phyloP scores from a whole-genome alignment of 2,329 filamentous ascomycete genomes.

The Catunica adiposa region DNA sequence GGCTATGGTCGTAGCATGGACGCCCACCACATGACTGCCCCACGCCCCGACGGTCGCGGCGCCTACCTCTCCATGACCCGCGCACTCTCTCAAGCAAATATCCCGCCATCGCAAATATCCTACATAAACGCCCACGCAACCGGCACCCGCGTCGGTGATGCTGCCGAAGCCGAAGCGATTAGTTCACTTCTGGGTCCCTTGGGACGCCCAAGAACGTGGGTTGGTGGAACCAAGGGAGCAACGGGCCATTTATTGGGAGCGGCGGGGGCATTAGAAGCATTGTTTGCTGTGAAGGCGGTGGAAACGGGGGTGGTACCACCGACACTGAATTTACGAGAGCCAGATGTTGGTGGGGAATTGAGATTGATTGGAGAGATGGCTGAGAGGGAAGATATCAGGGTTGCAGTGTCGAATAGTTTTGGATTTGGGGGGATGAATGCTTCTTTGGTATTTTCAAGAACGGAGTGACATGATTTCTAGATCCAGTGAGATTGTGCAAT shows the following conservation, averaged over 20 bases:
- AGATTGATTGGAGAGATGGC: slow-evolving; percentile 66
- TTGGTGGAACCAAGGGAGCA: slow-evolving; percentile 90
- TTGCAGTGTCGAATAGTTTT: slow-evolving; percentile 86
- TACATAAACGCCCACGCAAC: slow-evolving; percentile 97
- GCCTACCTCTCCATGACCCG: slow-evolving; percentile 73
- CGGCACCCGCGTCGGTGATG: slow-evolving; percentile 69
- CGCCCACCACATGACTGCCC: slow-evolving; percentile 86
- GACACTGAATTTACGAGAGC: slow-evolving; percentile 62
- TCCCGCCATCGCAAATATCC: slow-evolving; percentile 56
- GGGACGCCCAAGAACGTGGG: slow-evolving; percentile 17
- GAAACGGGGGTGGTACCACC: slow-evolving; percentile 66
- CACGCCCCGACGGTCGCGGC: slow-evolving; percentile 64
- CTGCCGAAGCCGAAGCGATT: slow-evolving; percentile 75
- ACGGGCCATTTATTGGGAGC: slow-evolving; percentile 84
- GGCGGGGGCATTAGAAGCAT: slow-evolving; percentile 74
- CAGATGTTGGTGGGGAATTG: slow-evolving; percentile 53
- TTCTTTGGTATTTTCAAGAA: slow-evolving; percentile 54
- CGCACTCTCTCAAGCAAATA: slow-evolving; percentile 54
- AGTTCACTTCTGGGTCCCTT: slow-evolving; percentile 44
- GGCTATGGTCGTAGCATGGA: slow-evolving; percentile 88
- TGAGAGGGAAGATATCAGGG: slow-evolving; percentile 47
- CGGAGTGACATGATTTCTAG: background rate
- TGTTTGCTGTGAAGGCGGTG: slow-evolving; percentile 70
- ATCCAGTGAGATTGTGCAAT: background rate
- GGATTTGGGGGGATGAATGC: slow-evolving; percentile 96